A percentile compares a stretch with the other conserved stretches of the same genome.
Evolutionary conservation across 1,284 basidiomycete genomes (phyloP).

Genomic region (Puccinia horiana): DNA sequence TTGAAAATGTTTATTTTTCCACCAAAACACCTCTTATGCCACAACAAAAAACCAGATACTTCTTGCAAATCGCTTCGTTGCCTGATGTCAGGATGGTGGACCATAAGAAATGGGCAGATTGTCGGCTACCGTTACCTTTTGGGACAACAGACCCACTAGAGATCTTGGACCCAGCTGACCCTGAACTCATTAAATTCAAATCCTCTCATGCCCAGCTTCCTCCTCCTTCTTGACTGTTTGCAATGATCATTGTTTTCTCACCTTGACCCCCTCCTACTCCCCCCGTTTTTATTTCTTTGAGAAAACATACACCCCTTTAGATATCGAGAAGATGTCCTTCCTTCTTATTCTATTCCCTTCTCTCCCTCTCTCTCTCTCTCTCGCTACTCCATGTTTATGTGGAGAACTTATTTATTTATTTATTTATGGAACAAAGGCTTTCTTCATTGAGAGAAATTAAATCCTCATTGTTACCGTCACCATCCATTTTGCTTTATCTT

Average conservation of each 20-base stretch:
- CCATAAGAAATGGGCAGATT: conserved; percentile 44
- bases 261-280: neutral
- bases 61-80: conserved; percentile 33
- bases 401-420: neutral
- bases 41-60: conserved; percentile 8
- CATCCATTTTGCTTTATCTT: neutral
- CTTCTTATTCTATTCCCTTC: neutral
- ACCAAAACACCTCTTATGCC: neutral
- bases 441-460: neutral
- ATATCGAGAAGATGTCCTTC: neutral
- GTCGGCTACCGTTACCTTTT: conserved; percentile 26
- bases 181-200: conserved; percentile 37
- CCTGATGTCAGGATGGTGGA: conserved; percentile 29
- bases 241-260: neutral
- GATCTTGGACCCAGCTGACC: conserved; percentile 26
- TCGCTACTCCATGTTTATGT: neutral
- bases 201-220: neutral
- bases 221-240: conserved; percentile 9
- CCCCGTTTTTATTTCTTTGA: neutral
- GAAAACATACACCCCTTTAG: neutral
- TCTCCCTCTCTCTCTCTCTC: neutral
- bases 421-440: neutral
- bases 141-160: conserved; percentile 27
- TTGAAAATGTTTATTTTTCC: too few relatives aligned
- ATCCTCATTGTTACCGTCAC: neutral